Conservation (phyloP, 345 rosid species). For the Corchorus capsularis region DNA sequence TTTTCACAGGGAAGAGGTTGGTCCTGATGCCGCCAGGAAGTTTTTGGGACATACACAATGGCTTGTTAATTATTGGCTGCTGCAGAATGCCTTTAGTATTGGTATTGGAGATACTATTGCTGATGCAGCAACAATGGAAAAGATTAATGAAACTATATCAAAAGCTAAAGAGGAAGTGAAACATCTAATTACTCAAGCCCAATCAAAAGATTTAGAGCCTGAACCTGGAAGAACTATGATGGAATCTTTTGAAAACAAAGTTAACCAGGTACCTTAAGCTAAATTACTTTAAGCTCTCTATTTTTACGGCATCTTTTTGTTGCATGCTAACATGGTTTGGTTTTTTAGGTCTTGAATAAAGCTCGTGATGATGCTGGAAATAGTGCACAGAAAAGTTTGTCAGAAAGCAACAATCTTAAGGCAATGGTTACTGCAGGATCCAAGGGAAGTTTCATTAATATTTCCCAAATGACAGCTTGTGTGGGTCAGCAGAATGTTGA, state of each 20-base stretch:
- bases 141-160: constrained; percentile 83
- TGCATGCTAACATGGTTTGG: background rate
- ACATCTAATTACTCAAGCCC: constrained; percentile 64
- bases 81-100: constrained; percentile 92
- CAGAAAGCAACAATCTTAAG: constrained; percentile 97
- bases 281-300: background rate
- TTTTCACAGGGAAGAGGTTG: constrained; percentile 90
- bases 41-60: constrained; percentile 99
- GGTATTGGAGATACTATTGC: constrained; percentile 99
- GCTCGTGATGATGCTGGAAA: constrained; percentile 99
- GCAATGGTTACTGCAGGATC: constrained; percentile 99
- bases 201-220: constrained; percentile 74
- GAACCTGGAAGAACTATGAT: constrained; percentile 98
- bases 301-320: background rate
- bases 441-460: constrained; percentile 97
- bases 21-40: constrained; percentile 99
- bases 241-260: constrained; percentile 96
- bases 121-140: constrained; percentile 93
- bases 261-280: constrained; percentile 88
- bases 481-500: constrained; percentile 99
- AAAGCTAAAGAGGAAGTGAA: constrained; percentile 85
- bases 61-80: constrained; percentile 99
- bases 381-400: constrained; percentile 92
- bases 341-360: constrained; percentile 62
- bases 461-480: constrained; percentile 99